Base-by-base conservation (phyloP, 106 monocot species). In the Acorus gramineus region DNA sequence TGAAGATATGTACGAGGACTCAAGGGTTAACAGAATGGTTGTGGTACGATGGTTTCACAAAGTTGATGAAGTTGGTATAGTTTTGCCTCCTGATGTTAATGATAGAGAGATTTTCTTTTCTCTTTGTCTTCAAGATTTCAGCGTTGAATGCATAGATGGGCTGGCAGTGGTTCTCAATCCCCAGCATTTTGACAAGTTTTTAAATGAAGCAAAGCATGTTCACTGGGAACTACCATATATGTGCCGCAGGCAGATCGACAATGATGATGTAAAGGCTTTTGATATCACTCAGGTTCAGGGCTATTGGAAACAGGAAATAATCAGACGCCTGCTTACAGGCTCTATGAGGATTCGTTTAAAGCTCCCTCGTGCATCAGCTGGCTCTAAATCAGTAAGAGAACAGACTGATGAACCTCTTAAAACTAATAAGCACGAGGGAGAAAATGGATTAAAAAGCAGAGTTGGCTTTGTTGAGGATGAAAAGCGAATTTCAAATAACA, bases 1-100 rank as follows among this genome's bases (percentile, higher is more conserved):
- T 44, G 93, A 89, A 66, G 93, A 93, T 77, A 47, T 93, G n/a
- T 93, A 93, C 49, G 89, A 86, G 69, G 89, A 93, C 63, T n/a
- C 67, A 53, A 83, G 63, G 47, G 64, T 50, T 4, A 66, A 71
- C 11, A 86, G 78, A 11, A 86, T 84, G 75, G 89, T 84, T 61
- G 76, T 67, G 52, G 89, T 89, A 64, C 85, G 75, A 48, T 93
- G 93, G 93, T 84, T 93, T 73, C 86, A 89, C 76, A 79, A 83
- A 81, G 67, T 79, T 81, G 89, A 89, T 55, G 93, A 93, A 70
- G 81, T 93, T 79, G 71, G 76, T 76, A 54, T 77, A 73, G 47
- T 77, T 73, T 69, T 88, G 66, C 88, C 85, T 59, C 69, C 70
- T 5, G 89, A 84, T 67, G 50, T 74, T 61, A 69, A 70, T 54